A percentile compares a stretch with the other conserved stretches of the same genome.
Evolutionary conservation across 257 asterid species (phyloP).

Genomic region (Linaria vulgaris): DNA sequence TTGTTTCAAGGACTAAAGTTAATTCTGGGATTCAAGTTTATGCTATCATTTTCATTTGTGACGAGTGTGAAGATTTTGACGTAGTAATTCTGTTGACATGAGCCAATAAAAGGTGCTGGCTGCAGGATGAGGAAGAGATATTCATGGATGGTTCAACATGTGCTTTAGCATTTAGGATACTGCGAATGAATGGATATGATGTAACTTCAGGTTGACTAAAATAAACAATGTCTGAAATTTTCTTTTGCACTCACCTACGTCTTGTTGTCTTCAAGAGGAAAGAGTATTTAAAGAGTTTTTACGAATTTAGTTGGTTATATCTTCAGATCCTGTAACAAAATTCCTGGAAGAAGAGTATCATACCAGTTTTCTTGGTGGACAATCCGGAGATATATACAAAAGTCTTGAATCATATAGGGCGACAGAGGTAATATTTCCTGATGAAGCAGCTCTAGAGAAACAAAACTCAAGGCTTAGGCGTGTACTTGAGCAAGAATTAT

Average conservation of each 20-base stretch:
- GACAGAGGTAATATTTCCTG: conserved; percentile 53
- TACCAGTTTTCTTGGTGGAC: conserved; percentile 43
- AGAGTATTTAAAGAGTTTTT: not conserved
- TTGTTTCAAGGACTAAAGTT: conserved; percentile 3
- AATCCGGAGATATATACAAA: conserved; percentile 42
- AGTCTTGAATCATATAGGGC: conserved; percentile 68
- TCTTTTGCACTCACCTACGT: not conserved
- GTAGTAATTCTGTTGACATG: conserved; percentile 29
- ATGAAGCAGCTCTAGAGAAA: conserved; percentile 50
- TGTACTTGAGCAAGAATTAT: conserved; percentile 49
- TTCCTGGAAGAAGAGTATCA: conserved; percentile 39
- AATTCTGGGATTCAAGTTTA: not conserved
- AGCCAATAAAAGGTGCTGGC: conserved; percentile 64
- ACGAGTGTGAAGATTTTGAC: conserved; percentile 1
- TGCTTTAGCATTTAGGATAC: conserved; percentile 68
- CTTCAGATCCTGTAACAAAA: conserved; percentile 51
- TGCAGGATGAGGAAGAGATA: conserved; percentile 83
- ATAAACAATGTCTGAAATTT: not conserved
- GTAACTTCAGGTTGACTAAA: conserved; percentile 61
- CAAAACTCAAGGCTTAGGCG: conserved; percentile 45
- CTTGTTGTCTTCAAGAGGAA: conserved; percentile 11
- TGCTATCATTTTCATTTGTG: not conserved
- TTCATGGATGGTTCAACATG: conserved; percentile 71
- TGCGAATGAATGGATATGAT: conserved; percentile 70
- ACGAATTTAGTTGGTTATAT: conserved; percentile 6